Conservation (phyloP, 176 grass and related monocot genomes). For the Tillandsia fasciculata region DNA sequence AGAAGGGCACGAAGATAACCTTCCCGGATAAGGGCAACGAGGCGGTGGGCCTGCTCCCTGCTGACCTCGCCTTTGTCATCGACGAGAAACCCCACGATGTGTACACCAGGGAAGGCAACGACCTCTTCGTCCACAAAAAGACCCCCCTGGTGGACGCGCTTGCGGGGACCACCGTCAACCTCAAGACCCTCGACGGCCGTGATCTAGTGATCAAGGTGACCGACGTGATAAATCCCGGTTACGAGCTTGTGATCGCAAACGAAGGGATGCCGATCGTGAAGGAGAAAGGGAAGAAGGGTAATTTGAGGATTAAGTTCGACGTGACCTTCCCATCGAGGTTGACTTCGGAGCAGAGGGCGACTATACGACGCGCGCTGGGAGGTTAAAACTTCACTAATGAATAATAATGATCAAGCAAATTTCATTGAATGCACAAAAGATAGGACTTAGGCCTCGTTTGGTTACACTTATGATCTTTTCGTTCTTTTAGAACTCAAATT, state of each 20-base stretch:
- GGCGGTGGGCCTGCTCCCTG: slow-evolving; percentile 25
- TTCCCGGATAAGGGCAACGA: slow-evolving; percentile 52
- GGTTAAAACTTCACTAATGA: neutral
- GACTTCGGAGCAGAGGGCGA: slow-evolving; percentile 23
- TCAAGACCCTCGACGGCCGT: slow-evolving; percentile 38
- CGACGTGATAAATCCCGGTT: slow-evolving; percentile 44
- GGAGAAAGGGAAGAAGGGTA: slow-evolving; percentile 47
- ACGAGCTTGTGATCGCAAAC: slow-evolving; percentile 32
- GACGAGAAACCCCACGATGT: slow-evolving; percentile 52
- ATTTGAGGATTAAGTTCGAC: slow-evolving; percentile 41
- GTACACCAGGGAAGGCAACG: slow-evolving; percentile 57
- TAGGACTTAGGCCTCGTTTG: too few species aligned
- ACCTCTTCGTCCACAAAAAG: slow-evolving; percentile 35
- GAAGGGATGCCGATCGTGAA: slow-evolving; percentile 49
- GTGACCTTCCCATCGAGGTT: slow-evolving; percentile 40
- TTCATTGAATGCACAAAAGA: too few species aligned
- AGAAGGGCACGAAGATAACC: slow-evolving; percentile 64
- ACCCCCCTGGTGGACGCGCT: slow-evolving; percentile 53
- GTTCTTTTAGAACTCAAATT: too few species aligned
- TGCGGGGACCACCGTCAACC: slow-evolving; percentile 33
- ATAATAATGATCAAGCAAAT: too few species aligned
- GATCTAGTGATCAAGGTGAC: slow-evolving; percentile 33
- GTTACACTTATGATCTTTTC: too few species aligned
- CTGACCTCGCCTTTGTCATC: slow-evolving; percentile 49
- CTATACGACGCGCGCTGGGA: slow-evolving; percentile 33